phyloP scores from a whole-genome alignment of 768 basidiomycete species.

The Amanita phalloides region DNA sequence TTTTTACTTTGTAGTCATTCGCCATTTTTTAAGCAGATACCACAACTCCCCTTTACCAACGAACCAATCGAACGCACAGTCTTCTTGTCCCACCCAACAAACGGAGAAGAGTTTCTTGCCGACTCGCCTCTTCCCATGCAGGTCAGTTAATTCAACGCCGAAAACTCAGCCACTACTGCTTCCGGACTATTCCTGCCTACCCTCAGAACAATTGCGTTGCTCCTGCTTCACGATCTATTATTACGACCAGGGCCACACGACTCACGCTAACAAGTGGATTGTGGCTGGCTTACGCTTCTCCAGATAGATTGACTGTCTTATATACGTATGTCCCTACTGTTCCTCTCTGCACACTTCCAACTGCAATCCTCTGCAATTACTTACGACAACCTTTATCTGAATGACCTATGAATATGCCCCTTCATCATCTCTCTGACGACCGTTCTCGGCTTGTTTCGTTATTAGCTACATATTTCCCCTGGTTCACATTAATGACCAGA shows the following conservation, averaged over 20 bases:
- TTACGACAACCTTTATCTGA: neutral
- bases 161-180: neutral
- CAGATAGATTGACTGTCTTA: neutral
- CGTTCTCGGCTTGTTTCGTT: neutral
- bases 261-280: neutral
- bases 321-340: neutral
- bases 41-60: neutral
- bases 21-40: neutral
- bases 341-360: neutral
- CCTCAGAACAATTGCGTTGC: neutral
- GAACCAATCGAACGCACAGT: neutral
- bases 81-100: neutral
- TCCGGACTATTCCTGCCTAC: neutral
- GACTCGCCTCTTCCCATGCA: neutral
- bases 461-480: conserved; percentile 11
- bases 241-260: neutral
- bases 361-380: neutral
- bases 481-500: conserved; percentile 61
- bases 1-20: neutral
- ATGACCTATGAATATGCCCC: neutral
- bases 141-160: neutral
- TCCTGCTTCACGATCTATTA: neutral
- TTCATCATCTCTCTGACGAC: neutral
- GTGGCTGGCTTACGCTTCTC: neutral
- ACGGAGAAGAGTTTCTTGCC: neutral